Base-by-base conservation (phyloP, 2,329 filamentous ascomycete genomes). In the Metarhizium guizhouense region DNA sequence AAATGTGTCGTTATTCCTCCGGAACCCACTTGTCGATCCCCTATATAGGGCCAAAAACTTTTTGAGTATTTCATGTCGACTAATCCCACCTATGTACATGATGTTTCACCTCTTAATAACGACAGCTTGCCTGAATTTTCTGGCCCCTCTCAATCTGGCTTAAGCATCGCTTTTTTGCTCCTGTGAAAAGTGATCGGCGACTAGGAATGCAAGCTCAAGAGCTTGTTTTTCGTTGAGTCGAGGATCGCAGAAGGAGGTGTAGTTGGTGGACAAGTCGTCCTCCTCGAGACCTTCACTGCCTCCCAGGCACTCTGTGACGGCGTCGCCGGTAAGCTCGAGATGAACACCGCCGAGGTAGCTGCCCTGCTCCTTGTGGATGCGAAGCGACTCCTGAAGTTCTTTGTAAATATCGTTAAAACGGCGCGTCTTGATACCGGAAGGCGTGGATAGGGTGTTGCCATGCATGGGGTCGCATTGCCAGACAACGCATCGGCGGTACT, bases 391-490 rank as follows among this genome's bases (percentile, higher is more conserved):
- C 58, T 86, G 83, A 47, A 99, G 80, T 76, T 99, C 94, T 1
- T 82, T 83, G 68, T 96, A 86, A 64, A 99, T 96, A 68, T 94
- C 88, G 59, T 82, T 83, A 77, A 99, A 99, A 55, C 88, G 86
- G 16, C 94, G 83, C 2, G 94, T 99, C 78, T 99, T 99, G 74
- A 96, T 83, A 30, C 91, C 91, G 0, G 81, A 76, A 0, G 83
- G 80, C 0, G 89, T 93, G 20, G 82, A 80, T 47, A 79, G 74
- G 42, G 84, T 87, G 72, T 87, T 87, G 59, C 94, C 94, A 73
- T 99, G 94, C 94, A 99, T 99, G 25, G 94, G 94, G 72, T 99
- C 94, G 74, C 93, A 97, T 74, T 97, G 94, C 93, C 93, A 97
- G 63, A 96, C 90, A 4, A 95, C 90, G 25, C 72, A 74, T 52